phyloP scores from a whole-genome alignment of 345 rosid genomes.

The Linum tenue region DNA sequence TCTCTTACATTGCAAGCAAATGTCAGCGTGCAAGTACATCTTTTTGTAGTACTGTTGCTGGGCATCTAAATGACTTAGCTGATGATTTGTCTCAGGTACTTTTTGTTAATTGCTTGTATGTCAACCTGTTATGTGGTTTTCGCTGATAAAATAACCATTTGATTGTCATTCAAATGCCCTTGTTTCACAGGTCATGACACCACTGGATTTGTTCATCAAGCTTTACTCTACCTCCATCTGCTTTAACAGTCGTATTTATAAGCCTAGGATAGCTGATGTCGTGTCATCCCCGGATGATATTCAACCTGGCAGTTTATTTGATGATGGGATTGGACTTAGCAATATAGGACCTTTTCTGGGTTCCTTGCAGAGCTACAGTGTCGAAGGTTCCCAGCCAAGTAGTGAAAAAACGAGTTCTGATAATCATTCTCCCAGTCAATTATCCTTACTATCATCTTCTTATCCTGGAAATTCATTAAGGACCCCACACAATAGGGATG shows the following conservation, averaged over 20 bases:
- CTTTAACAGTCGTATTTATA: conserved; percentile 22
- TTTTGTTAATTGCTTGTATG: conserved; percentile 15
- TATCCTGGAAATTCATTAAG: conserved; percentile 15
- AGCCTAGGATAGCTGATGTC: conserved; percentile 25
- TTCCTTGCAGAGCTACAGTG: conserved; percentile 34
- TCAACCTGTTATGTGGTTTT: neutral
- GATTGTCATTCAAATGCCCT: conserved; percentile 15
- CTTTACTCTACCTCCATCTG: conserved; percentile 63
- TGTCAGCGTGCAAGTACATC: conserved; percentile 37
- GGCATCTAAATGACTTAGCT: conserved; percentile 34
- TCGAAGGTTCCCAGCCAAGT: conserved; percentile 16
- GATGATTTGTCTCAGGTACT: conserved; percentile 44
- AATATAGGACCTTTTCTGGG: conserved; percentile 37
- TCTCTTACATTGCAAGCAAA: conserved; percentile 61
- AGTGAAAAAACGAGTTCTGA: no score
- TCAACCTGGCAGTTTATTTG: conserved; percentile 31
- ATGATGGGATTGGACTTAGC: conserved; percentile 33
- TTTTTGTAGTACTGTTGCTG: conserved; percentile 41
- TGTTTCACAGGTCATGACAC: conserved; percentile 45
- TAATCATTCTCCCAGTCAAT: conserved; percentile 12
- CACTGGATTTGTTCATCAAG: conserved; percentile 42
- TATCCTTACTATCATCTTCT: conserved; percentile 15
- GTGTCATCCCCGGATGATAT: conserved; percentile 25
- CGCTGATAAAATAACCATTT: no score
- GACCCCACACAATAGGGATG: conserved; percentile 25